Evolutionary conservation across 73 alveolate species (phyloP), one percentile per base, ranked within the genome.

Genomic region (Paramecium sexaurelia): DNA sequence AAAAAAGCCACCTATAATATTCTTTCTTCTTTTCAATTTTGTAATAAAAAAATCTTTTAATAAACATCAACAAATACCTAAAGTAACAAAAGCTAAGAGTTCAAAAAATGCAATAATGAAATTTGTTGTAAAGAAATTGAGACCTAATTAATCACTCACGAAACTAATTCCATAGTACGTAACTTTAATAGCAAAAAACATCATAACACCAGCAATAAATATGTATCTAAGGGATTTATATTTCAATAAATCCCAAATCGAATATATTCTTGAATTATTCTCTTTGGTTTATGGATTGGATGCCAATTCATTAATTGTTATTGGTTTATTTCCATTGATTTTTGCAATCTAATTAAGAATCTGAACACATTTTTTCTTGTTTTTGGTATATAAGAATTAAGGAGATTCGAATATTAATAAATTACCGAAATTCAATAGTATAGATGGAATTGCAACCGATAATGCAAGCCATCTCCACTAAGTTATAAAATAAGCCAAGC

Each of bases 111-210:
- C 85, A 22, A 88, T 69, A 88, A 88, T 88, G 20, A 69, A 47
- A 33, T 55, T 88, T 69, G 36, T 88, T n/a, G 20, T 9, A 41
- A 68, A 88, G 33, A 88, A 55, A 41, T 69, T 61, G 15, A 69
- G 51, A 11, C 94, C 94, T 24, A 88, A 32, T 66, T 66, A 41
- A 39, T 82, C 87, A 75, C 85, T 69, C 0, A 82, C 94, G 71
- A 88, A 88, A 69, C 91, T 88, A 39, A 88, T 82, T n/a, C 94
- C 94, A 88, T 88, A 88, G 29, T 88, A 88, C 10, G 73, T 84
- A 88, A 82, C 91, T 88, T 68, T 40, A 7, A 88, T 69, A 3
- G 84, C 85, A 55, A 88, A 88, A 51, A 88, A 88, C 68, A 88
- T 67, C 24, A 88, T 29, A 8, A 75, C 67, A 20, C 91, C 85